These are phyloP conservation scores for Aspergillus kassunensis DNA, from an alignment of 495 filamentous ascomycete species.

Conservation along the genomic window DNA sequence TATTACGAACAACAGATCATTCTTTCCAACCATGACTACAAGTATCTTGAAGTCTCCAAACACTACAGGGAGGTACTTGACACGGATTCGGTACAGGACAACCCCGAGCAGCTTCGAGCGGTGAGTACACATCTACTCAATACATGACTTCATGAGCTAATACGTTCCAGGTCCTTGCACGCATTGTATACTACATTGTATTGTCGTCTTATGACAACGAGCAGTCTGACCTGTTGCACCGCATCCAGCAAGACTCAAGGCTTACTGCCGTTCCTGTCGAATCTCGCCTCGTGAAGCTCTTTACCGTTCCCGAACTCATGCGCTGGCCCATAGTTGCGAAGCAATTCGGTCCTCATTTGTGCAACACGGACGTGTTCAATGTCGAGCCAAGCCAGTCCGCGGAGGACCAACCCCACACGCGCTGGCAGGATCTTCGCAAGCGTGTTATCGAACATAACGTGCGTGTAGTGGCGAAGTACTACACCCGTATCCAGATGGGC, in stretches of 20 bases:
- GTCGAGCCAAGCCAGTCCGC: conserved; percentile 50
- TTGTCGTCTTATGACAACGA: conserved; percentile 98
- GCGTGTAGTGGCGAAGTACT: conserved; percentile 95
- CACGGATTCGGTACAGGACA: conserved; percentile 88
- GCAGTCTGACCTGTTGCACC: conserved; percentile 94
- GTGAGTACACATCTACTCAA: conserved; percentile 49
- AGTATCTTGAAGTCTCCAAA: conserved; percentile 96
- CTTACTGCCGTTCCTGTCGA: conserved; percentile 68
- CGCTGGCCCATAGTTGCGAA: conserved; percentile 90
- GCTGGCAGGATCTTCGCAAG: conserved; percentile 93
- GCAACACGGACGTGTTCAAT: conserved; percentile 81
- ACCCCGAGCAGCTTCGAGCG: conserved; percentile 75
- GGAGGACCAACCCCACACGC: conserved; percentile 71
- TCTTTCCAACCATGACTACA: conserved; percentile 91
- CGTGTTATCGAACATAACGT: conserved; percentile 99
- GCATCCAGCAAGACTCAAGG: conserved; percentile 67
- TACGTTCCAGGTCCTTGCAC: conserved; percentile 64
- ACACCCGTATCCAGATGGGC: conserved; percentile 90
- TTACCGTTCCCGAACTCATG: conserved; percentile 96
- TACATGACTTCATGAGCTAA: background rate
- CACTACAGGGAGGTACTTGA: conserved; percentile 94
- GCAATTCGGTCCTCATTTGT: conserved; percentile 84
- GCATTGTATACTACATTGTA: conserved; percentile 95
- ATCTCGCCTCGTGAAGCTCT: conserved; percentile 78
- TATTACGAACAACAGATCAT: conserved; percentile 97